Evolutionary conservation across 148 eudicot species (phyloP).

Genomic region (Vaccinium macrocarpon): DNA sequence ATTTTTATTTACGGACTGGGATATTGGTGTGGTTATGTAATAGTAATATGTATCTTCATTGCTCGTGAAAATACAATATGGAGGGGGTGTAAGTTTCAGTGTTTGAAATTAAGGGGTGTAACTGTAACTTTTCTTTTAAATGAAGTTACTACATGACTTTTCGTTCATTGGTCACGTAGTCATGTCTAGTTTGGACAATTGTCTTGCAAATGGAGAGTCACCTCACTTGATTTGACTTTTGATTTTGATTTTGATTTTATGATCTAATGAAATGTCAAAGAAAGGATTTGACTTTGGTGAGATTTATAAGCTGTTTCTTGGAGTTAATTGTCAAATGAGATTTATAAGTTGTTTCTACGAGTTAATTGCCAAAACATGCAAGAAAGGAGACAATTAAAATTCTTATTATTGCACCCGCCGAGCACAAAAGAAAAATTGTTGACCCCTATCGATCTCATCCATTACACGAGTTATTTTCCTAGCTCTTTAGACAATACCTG

Average conservation of each 20-base stretch:
- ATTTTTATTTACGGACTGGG: conserved; percentile 1
- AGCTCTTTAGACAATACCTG: too few species aligned
- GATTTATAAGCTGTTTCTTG: too few species aligned
- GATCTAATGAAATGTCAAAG: not conserved
- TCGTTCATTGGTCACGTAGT: not conserved
- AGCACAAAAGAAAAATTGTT: too few species aligned
- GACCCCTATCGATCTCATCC: too few species aligned
- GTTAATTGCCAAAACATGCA: too few species aligned
- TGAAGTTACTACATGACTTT: not conserved
- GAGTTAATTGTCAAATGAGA: too few species aligned
- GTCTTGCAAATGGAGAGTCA: not conserved
- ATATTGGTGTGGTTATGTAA: conserved; percentile 6
- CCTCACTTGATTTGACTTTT: not conserved
- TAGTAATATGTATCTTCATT: not conserved
- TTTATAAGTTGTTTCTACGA: too few species aligned
- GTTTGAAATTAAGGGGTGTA: not conserved
- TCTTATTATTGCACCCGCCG: too few species aligned
- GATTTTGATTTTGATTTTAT: not conserved
- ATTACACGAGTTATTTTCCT: too few species aligned
- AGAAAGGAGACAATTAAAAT: too few species aligned
- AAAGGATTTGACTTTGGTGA: not conserved
- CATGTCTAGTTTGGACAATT: not conserved
- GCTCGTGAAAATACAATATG: not conserved
- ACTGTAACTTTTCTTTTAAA: not conserved
- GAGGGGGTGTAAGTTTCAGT: not conserved